Evolutionary conservation across 768 basidiomycete species (phyloP).

Genomic region (Tubosaeta sp.): DNA sequence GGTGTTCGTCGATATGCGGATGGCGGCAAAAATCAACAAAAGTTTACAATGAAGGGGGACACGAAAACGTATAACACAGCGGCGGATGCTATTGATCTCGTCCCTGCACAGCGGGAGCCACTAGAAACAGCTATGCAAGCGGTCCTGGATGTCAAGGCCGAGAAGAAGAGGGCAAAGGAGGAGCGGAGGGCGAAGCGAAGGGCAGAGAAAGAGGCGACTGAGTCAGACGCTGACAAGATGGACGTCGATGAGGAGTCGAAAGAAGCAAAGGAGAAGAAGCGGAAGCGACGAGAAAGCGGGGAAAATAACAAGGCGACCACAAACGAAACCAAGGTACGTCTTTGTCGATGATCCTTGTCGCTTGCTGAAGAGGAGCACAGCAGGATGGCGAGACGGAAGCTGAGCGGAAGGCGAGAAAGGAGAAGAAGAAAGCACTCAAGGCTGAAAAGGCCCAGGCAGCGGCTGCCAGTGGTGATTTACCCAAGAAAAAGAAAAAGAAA

Average conservation of each 20-base stretch:
- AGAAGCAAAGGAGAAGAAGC: conserved; percentile 38
- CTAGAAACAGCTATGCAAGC: conserved; percentile 69
- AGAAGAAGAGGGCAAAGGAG: conserved; percentile 79
- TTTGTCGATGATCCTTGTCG: conserved; percentile 6
- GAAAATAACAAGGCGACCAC: conserved; percentile 41
- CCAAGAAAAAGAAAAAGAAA: conserved; percentile 43
- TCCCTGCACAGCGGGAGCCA: conserved; percentile 85
- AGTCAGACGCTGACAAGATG: conserved; percentile 37
- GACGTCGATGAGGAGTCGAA: conserved; percentile 39
- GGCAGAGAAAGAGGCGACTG: conserved; percentile 45
- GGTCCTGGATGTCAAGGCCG: conserved; percentile 80
- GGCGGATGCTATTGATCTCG: conserved; percentile 77
- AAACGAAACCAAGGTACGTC: conserved; percentile 39
- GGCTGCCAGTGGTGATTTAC: conserved; percentile 38
- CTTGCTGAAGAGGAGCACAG: conserved; percentile 20
- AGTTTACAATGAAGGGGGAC: conserved; percentile 78
- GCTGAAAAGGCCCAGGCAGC: conserved; percentile 62
- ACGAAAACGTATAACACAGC: conserved; percentile 81
- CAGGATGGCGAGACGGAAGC: conserved; percentile 69
- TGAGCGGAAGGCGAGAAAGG: conserved; percentile 80
- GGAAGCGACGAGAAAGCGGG: conserved; percentile 56
- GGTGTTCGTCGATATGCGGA: conserved; percentile 65
- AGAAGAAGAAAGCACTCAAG: conserved; percentile 70
- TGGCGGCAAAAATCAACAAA: conserved; percentile 63
- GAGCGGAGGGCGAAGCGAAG: conserved; percentile 69